Evolutionary conservation across 805 yeast species (phyloP), one percentile per base, ranked within the genome.

Genomic region (Kazachstania kunashirensis): DNA sequence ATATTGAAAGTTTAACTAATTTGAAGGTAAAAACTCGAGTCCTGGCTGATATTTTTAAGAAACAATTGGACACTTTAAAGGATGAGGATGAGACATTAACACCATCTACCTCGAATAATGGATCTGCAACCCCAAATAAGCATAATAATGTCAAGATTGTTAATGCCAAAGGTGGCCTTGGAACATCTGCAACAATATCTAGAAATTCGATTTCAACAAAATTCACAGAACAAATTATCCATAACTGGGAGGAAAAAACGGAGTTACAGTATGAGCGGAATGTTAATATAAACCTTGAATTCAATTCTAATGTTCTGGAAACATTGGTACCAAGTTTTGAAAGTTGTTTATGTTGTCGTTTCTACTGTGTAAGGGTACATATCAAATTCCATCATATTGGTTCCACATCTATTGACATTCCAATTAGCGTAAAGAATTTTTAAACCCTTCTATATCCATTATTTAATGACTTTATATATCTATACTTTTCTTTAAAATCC

Each of bases 301-400:
- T 31, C 15, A 34, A 31, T 19, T 49, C 50, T 30, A 64, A 66
- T 60, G 40, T 45, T 1, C 59, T 61, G 37, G 55, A 66, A n/a
- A 65, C 64, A 3, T 52, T 70, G 30, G 48, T 66, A n/a, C 75
- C 75, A 3, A 57, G 63, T 27, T 70, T 67, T 44, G 72, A 68
- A 37, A 62, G 58, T 37, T 70, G 75, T 48, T 54, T 70, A 38
- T 62, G 68, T 13, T 71, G 72, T 2, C 51, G 75, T 37, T 45
- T 66, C 2, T 69, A 70, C 44, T 62, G 68, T 38, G 50, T 70
- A 34, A 70, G 67, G 42, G 61, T 68, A 1, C 44, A 47, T 20
- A 63, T 66, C 11, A 61, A 55, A 41, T 64, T 57, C 33, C 44
- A 42, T 15, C 43, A 41, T 24, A 27, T 40, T 16, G 50, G 51